phyloP scores from a whole-genome alignment of 2,329 filamentous ascomycete species.

The Daldinia eschscholtzii region DNA sequence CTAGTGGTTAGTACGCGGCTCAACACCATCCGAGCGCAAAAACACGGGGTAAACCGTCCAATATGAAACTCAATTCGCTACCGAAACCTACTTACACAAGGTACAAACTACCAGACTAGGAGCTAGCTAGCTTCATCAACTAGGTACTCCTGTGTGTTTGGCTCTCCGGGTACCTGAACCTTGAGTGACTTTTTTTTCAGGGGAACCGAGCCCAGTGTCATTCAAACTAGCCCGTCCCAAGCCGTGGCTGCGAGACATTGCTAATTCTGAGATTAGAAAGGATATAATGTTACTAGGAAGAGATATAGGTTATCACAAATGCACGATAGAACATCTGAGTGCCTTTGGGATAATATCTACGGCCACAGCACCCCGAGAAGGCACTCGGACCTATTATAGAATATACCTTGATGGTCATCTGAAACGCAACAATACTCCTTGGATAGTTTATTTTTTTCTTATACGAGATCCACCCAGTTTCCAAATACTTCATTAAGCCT shows the following conservation, averaged over 20 bases:
- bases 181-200: not conserved
- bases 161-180: constrained; percentile 30
- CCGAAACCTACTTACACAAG: not conserved
- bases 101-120: not conserved
- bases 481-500: not conserved
- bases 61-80: not conserved
- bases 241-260: not conserved
- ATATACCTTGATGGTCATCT: too few relatives aligned
- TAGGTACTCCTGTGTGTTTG: constrained; percentile 28
- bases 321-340: too few relatives aligned
- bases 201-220: not conserved
- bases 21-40: not conserved
- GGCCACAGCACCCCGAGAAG: too few relatives aligned
- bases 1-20: not conserved
- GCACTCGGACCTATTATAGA: too few relatives aligned
- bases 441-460: too few relatives aligned
- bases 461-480: too few relatives aligned
- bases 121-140: not conserved
- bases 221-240: not conserved
- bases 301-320: too few relatives aligned
- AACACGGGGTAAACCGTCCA: constrained; percentile 9
- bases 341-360: too few relatives aligned
- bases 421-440: too few relatives aligned
- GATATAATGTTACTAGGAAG: too few relatives aligned
- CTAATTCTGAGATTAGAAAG: not conserved